Evolutionary conservation across 225 moss, liverwort and hornwort genomes (phyloP), one percentile per base, ranked within the genome.

Genomic region (Physcomitrium patens): DNA sequence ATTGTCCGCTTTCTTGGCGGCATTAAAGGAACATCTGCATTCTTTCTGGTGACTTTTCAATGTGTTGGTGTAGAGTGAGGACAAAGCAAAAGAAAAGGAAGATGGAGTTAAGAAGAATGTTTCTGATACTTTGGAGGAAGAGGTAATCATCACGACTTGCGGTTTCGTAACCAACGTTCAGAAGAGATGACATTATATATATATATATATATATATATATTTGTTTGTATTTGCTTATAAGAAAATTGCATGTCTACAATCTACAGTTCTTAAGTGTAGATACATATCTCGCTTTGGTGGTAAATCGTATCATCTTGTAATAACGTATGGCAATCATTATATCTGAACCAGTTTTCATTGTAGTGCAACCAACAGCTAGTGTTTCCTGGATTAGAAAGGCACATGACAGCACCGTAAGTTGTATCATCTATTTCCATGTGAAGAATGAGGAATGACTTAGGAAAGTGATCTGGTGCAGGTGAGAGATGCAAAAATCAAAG

Each of bases 401-500:
- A 19, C 7, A 55, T 17, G 19, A 6, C 19, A 55, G 19, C 2
- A 62, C 61, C 26, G 23, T 58, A 58, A 3, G 20, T 10, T 56
- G 27, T 58, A 26, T 26, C 26, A 58, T 1, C 23, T 58, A 12
- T 4, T 31, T 31, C 15, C 41, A 37, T 12, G 16, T 31, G 1
- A 31, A 41, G 28, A 62, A 55, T 49, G 8, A 3, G n/a, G 41
- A 41, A 31, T 62, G 27, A 31, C 61, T 16, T 62, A 9, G 61
- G 61, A 62, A 41, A 41, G 9, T 65, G 44, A n/a, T 14, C 43
- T 55, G 73, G 56, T 70, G n/a, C 76, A 91, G 91, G 86, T 91
- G 27, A 84, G 86, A 70, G 88, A 86, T 78, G 84, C 91, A 23
- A 91, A 89, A 71, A 82, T 91, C 52, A 88, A 88, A 80, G 78